Percentiles rank a stretch among this genome's conserved stretches.
Evolutionary conservation across 2,329 filamentous ascomycete genomes (phyloP).

Genomic region (Dichotomopilus funicola): DNA sequence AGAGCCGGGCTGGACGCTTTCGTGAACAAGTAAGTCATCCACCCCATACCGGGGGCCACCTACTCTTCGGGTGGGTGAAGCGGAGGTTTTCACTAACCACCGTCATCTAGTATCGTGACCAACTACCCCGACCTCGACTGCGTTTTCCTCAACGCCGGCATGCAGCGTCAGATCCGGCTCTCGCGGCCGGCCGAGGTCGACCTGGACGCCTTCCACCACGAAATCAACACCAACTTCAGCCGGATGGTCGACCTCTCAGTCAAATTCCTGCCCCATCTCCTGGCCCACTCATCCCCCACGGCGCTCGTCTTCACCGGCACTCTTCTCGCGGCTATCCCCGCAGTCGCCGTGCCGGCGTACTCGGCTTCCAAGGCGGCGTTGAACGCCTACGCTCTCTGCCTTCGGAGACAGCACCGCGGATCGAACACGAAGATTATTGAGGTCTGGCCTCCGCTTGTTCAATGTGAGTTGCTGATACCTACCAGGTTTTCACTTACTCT

Average conservation of each 20-base stretch:
- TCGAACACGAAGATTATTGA: not conserved
- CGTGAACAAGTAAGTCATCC: constrained; percentile 29
- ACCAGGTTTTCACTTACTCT: too few species aligned
- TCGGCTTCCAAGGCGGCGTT: constrained; percentile 49
- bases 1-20: constrained; percentile 37
- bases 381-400: constrained; percentile 25
- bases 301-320: constrained; percentile 20
- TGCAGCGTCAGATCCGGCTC: constrained; percentile 45
- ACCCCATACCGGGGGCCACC: not conserved
- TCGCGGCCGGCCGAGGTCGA: constrained; percentile 32
- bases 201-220: constrained; percentile 31
- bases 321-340: constrained; percentile 37
- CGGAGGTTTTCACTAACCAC: not conserved
- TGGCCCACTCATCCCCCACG: constrained; percentile 30
- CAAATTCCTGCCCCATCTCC: constrained; percentile 21
- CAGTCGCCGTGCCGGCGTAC: constrained; percentile 38
- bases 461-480: not conserved
- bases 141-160: constrained; percentile 51
- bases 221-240: constrained; percentile 23
- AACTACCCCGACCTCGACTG: constrained; percentile 46
- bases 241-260: constrained; percentile 17
- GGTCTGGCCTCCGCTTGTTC: constrained; percentile 2
- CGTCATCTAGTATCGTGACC: constrained; percentile 27
- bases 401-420: not conserved
- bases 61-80: not conserved